Percentiles rank a stretch among this genome's conserved stretches.
Conservation (phyloP, 495 filamentous ascomycete genomes). For the Penicillium samsonianum region DNA sequence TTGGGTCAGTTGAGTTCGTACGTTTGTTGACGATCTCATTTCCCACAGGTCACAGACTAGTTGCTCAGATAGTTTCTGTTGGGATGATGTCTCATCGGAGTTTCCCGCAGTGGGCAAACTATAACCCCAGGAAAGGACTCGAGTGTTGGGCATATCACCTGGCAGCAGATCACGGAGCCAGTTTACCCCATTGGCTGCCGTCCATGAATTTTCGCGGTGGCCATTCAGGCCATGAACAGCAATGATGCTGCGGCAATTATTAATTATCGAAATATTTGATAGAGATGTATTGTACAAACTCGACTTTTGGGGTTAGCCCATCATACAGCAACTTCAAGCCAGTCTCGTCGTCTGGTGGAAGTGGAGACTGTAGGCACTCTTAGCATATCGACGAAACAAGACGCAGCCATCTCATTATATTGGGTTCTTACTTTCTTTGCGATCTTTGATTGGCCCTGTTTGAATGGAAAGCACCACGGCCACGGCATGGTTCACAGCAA, state of each 20-base stretch:
- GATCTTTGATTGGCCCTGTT: not conserved
- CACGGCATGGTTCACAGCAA: not conserved
- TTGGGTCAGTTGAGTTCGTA: slow-evolving; percentile 3
- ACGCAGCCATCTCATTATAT: not conserved
- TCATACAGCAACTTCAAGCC: slow-evolving; percentile 2
- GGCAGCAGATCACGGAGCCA: slow-evolving; percentile 55
- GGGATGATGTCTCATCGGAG: not conserved
- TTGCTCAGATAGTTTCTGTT: slow-evolving; percentile 26
- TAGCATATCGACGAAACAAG: not conserved
- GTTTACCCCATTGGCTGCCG: slow-evolving; percentile 36
- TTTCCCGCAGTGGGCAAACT: slow-evolving; percentile 27
- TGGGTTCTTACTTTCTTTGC: not conserved
- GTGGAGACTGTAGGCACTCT: not conserved
- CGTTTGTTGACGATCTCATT: slow-evolving; percentile 23
- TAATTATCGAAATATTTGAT: not conserved
- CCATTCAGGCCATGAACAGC: slow-evolving; percentile 36
- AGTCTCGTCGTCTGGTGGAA: not conserved
- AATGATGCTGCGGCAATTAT: slow-evolving; percentile 18
- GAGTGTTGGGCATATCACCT: slow-evolving; percentile 41
- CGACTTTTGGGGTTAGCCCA: not conserved
- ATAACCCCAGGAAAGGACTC: slow-evolving; percentile 55
- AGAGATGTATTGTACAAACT: not conserved
- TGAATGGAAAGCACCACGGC: not conserved
- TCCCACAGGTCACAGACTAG: slow-evolving; percentile 34
- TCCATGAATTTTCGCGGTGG: slow-evolving; percentile 38